These are phyloP conservation scores for Lojkania enalia DNA, from an alignment of 2,329 filamentous ascomycete species.

Conservation along the genomic window DNA sequence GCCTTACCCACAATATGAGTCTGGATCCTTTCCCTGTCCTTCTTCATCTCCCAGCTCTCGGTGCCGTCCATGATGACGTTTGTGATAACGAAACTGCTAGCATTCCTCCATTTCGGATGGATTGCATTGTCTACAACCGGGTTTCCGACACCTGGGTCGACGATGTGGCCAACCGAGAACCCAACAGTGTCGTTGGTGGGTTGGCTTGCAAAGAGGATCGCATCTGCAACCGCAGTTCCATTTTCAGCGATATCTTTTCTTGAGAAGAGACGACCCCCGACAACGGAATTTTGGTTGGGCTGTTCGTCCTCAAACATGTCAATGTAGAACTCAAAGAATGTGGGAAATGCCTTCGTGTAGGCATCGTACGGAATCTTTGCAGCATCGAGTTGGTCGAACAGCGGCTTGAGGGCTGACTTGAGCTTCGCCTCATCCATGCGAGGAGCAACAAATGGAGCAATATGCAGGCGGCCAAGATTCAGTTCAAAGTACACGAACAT, in stretches of 20 bases:
- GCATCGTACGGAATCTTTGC: conserved; percentile 36
- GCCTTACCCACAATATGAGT: conserved; percentile 37
- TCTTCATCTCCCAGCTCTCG: conserved; percentile 37
- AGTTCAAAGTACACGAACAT: conserved; percentile 44
- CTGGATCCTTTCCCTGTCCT: conserved; percentile 29
- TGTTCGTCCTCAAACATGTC: conserved; percentile 43
- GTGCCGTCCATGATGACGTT: conserved; percentile 34
- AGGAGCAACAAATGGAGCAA: conserved; percentile 39
- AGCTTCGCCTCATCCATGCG: conserved; percentile 35
- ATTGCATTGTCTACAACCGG: conserved; percentile 40
- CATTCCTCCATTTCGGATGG: conserved; percentile 39
- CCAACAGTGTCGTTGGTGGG: conserved; percentile 27
- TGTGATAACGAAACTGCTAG: conserved; percentile 41
- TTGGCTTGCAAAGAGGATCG: conserved; percentile 27
- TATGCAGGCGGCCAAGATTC: conserved; percentile 30
- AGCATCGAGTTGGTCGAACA: conserved; percentile 33
- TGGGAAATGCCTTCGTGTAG: conserved; percentile 35
- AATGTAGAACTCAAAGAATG: conserved; percentile 42
- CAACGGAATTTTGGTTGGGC: conserved; percentile 32
- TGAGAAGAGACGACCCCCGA: conserved; percentile 40
- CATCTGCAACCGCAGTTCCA: conserved; percentile 29
- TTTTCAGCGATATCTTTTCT: conserved; percentile 30
- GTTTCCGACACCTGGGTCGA: conserved; percentile 35
- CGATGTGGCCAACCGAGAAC: conserved; percentile 39
- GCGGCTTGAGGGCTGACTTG: conserved; percentile 29